Percentiles rank a stretch among this genome's conserved stretches.
Evolutionary conservation across 169 alveolate genomes (phyloP).

Genomic region (Eimeria acervulina): DNA sequence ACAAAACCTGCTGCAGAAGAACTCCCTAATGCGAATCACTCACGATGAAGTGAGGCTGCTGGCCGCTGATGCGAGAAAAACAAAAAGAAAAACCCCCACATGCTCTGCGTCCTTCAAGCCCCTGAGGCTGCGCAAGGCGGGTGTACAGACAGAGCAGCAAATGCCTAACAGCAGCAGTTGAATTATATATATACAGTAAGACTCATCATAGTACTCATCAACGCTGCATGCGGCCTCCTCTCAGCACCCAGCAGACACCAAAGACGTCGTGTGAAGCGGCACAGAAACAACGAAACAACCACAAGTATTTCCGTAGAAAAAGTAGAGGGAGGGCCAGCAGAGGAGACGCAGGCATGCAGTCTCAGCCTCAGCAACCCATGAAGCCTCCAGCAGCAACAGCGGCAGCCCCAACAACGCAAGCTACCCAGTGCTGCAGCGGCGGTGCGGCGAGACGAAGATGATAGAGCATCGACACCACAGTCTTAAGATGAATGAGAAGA

Average conservation of each 20-base stretch:
- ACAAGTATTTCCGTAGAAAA: background rate
- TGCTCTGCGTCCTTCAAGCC: background rate
- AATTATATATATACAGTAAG: too few species aligned
- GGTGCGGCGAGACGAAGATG: background rate
- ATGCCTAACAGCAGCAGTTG: background rate
- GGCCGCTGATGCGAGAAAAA: background rate
- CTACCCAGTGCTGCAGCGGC: background rate
- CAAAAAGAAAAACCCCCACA: background rate
- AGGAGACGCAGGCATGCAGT: background rate
- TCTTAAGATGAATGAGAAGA: background rate
- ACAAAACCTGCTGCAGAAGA: background rate
- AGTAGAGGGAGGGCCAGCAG: background rate
- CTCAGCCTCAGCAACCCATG: background rate
- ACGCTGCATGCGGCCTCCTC: background rate
- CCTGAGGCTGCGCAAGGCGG: background rate
- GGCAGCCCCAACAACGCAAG: background rate
- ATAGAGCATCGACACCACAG: background rate
- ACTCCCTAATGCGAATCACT: background rate
- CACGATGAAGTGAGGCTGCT: background rate
- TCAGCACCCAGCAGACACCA: background rate
- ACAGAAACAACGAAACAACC: background rate
- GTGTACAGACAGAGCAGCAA: background rate
- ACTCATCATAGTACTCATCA: background rate
- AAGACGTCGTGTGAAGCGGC: background rate
- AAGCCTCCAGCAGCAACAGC: background rate